Evolutionary conservation across 2,329 filamentous ascomycete genomes (phyloP).

Genomic region (Chaetomium strumarium): DNA sequence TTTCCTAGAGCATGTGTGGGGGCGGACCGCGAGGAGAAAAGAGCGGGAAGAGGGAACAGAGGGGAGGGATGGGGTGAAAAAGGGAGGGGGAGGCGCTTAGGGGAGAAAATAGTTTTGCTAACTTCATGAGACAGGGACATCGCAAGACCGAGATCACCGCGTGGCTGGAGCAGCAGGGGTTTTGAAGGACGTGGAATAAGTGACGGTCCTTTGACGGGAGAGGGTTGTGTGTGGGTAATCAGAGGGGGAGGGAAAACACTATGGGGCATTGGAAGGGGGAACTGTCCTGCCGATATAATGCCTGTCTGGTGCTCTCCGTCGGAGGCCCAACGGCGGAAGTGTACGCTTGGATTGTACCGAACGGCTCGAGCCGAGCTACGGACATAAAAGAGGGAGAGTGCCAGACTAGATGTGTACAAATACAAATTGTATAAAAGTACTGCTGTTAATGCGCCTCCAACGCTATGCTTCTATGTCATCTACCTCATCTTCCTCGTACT

Average conservation of each 20-base stretch:
- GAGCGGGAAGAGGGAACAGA: too few relatives aligned
- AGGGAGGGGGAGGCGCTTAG: background rate
- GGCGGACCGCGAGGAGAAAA: too few relatives aligned
- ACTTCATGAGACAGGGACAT: slow-evolving; percentile 5
- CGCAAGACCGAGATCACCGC: background rate
- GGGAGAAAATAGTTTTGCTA: background rate
- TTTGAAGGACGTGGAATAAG: slow-evolving; percentile 3
- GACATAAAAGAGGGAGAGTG: background rate
- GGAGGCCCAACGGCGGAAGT: background rate
- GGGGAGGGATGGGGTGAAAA: background rate
- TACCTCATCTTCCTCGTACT: slow-evolving; percentile 9
- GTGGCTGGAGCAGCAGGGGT: slow-evolving; percentile 16
- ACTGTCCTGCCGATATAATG: too few relatives aligned
- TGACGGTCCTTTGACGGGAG: background rate
- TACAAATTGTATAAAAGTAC: background rate
- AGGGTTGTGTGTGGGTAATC: background rate
- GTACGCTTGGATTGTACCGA: background rate
- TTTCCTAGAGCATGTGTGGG: background rate
- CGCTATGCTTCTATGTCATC: slow-evolving; percentile 8
- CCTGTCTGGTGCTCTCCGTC: too few relatives aligned
- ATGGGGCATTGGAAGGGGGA: too few relatives aligned
- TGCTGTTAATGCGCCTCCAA: background rate
- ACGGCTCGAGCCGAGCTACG: background rate
- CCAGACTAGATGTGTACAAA: background rate
- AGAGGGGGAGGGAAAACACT: too few relatives aligned